These are phyloP conservation scores for Aeschynomene evenia DNA, from an alignment of 306 rosid species.

Conservation along the genomic window DNA sequence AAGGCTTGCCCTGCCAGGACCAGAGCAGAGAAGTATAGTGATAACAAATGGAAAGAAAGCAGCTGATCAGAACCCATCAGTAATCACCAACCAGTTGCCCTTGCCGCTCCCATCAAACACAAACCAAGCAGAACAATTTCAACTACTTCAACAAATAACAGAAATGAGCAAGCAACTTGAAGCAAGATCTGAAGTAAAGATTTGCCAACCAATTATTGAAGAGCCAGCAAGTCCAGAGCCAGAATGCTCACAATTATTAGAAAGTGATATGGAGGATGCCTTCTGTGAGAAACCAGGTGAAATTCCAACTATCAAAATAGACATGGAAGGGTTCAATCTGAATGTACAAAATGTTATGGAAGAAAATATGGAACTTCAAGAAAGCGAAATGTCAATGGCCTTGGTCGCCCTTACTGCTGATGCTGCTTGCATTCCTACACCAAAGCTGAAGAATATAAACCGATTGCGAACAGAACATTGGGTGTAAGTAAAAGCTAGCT, in stretches of 20 bases:
- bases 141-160: conserved; percentile 33
- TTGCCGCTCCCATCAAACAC: conserved; percentile 49
- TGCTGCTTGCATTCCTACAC: conserved; percentile 63
- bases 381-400: conserved; percentile 75
- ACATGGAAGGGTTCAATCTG: conserved; percentile 65
- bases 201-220: conserved; percentile 76
- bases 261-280: conserved; percentile 66
- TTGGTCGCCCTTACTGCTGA: conserved; percentile 72
- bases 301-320: conserved; percentile 71
- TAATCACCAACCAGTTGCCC: conserved; percentile 33
- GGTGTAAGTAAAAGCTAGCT: conserved; percentile 61
- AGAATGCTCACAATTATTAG: conserved; percentile 44
- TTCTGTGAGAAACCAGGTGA: conserved; percentile 54
- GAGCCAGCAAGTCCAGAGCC: conserved; percentile 82
- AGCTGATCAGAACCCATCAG: conserved; percentile 33
- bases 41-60: conserved; percentile 41
- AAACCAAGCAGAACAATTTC: conserved; percentile 35
- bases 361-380: conserved; percentile 73
- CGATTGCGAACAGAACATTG: conserved; percentile 82
- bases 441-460: conserved; percentile 79
- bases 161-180: conserved; percentile 34
- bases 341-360: conserved; percentile 65
- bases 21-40: conserved; percentile 62
- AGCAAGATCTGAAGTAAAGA: conserved; percentile 34
- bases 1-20: conserved; percentile 86